phyloP scores from a whole-genome alignment of 495 filamentous ascomycete species.

The Trichoderma parareesei region DNA sequence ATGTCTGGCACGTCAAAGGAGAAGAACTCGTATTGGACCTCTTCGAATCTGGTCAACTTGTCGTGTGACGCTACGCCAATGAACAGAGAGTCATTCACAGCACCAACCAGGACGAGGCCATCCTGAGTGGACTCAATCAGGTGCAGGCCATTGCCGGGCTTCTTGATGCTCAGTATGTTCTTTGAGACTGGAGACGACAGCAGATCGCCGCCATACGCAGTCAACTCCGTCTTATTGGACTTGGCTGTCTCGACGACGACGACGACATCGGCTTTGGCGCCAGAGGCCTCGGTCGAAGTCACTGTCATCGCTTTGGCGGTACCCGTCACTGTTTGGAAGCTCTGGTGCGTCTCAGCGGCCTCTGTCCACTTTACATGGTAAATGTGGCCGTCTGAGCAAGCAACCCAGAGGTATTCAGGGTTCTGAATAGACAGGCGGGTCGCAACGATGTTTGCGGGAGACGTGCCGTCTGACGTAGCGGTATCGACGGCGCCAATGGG shows the following conservation, averaged over 20 bases:
- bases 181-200: constrained; percentile 19
- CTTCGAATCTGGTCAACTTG: constrained; percentile 20
- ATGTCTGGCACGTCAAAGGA: constrained; percentile 44
- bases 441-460: constrained; percentile 36
- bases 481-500: constrained; percentile 18
- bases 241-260: constrained; percentile 19
- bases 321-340: constrained; percentile 28
- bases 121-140: constrained; percentile 20
- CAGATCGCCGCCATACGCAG: constrained; percentile 21
- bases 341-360: constrained; percentile 37
- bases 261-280: constrained; percentile 10
- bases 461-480: constrained; percentile 14
- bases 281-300: not conserved
- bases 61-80: constrained; percentile 26
- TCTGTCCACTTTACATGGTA: constrained; percentile 71
- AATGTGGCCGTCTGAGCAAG: constrained; percentile 55
- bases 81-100: constrained; percentile 29
- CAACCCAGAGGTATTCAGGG: constrained; percentile 57
- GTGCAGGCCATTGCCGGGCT: constrained; percentile 11
- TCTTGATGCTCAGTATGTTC: constrained; percentile 18
- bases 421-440: constrained; percentile 52
- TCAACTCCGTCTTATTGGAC: not conserved
- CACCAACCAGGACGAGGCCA: constrained; percentile 29
- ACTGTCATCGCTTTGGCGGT: constrained; percentile 38
- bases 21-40: constrained; percentile 40